A percentile compares a stretch with the other conserved stretches of the same genome.
phyloP scores from a whole-genome alignment of 176 grass and related monocot genomes.

The Eragrostis nindensis region DNA sequence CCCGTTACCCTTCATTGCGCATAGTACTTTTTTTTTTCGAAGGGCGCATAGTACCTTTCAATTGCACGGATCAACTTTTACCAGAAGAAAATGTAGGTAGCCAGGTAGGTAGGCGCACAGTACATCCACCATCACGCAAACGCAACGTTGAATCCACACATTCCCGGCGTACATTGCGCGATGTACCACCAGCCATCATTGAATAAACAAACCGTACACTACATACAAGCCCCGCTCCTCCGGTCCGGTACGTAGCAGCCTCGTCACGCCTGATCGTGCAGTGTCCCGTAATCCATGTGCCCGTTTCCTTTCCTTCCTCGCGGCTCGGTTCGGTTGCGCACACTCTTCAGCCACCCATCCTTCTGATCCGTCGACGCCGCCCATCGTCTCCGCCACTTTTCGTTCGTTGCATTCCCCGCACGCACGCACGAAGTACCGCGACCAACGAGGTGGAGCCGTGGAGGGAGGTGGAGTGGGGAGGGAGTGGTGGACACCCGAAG shows the following conservation, averaged over 20 bases:
- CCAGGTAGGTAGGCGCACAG: neutral
- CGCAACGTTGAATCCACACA: neutral
- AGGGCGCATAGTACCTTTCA: neutral
- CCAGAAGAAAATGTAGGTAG: neutral
- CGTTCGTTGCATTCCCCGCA: neutral
- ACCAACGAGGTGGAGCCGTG: slow-evolving; percentile 11
- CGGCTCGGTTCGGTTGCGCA: neutral
- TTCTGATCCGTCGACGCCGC: neutral
- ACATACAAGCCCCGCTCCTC: neutral
- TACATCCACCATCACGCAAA: neutral
- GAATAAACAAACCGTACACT: neutral
- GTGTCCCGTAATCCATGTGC: slow-evolving; percentile 20
- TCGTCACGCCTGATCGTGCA: neutral
- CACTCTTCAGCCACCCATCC: neutral
- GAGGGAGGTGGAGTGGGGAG: no score
- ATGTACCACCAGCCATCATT: neutral
- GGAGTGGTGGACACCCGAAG: slow-evolving; percentile 36
- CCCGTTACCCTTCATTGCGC: no score
- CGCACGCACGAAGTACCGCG: slow-evolving; percentile 34
- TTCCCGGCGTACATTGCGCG: neutral
- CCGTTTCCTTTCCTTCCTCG: neutral
- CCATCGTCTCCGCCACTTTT: slow-evolving; percentile 39
- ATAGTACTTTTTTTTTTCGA: no score
- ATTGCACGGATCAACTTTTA: neutral
- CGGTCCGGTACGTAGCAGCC: neutral